phyloP scores from a whole-genome alignment of 768 basidiomycete species.

The Tulasnella sp. region DNA sequence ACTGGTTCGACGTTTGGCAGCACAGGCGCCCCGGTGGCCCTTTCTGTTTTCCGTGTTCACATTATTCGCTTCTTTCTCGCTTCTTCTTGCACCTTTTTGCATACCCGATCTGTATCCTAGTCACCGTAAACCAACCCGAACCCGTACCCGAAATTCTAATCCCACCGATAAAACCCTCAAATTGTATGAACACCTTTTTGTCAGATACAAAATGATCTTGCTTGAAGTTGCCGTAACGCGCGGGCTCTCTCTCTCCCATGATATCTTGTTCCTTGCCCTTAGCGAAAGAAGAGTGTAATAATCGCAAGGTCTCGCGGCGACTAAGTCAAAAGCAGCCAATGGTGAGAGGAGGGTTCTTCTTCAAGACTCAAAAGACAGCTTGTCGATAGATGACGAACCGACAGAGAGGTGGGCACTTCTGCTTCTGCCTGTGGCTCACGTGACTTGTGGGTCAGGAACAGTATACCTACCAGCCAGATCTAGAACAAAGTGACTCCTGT shows the following conservation, averaged over 20 bases:
- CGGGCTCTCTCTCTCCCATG: no score
- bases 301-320: not conserved
- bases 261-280: not conserved
- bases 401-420: no score
- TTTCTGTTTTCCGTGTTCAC: conserved; percentile 3
- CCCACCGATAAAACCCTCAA: not conserved
- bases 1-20: not conserved
- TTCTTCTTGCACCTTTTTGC: not conserved
- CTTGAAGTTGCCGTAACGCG: not conserved
- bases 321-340: not conserved
- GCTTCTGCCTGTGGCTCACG: no score
- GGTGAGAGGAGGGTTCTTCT: no score
- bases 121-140: not conserved
- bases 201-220: no score
- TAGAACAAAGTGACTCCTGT: no score
- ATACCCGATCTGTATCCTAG: not conserved
- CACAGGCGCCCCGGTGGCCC: not conserved
- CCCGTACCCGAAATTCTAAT: not conserved
- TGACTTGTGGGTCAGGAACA: no score
- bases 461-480: no score
- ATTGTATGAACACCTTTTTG: not conserved
- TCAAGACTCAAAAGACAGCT: no score
- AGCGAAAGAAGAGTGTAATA: not conserved
- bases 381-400: no score
- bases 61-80: not conserved